Percentiles rank a stretch among this genome's conserved stretches.
These are phyloP conservation scores for Vigna reflexopilosa DNA, from an alignment of 306 rosid genomes.

Conservation along the genomic window DNA sequence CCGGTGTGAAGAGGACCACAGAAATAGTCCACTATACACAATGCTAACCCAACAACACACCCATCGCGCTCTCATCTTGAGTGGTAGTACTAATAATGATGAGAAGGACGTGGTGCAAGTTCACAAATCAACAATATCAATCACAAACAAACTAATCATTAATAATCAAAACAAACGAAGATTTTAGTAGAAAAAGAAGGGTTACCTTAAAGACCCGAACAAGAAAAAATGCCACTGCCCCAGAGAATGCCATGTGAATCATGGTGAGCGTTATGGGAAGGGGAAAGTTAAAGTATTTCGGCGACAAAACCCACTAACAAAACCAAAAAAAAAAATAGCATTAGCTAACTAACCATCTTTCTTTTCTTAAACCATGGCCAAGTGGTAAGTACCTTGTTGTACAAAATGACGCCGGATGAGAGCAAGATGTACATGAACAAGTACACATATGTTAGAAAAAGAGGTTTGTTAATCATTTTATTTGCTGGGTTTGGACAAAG, in stretches of 20 bases:
- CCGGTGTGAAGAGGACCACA: background rate
- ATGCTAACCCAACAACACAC: constrained; percentile 8
- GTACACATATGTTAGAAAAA: constrained; percentile 81
- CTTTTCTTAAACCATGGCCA: background rate
- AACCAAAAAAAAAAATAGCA: background rate
- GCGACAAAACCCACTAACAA: constrained; percentile 91
- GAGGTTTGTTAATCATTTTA: constrained; percentile 74
- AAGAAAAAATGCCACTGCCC: constrained; percentile 82
- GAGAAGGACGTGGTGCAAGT: background rate
- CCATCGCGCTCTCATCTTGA: constrained; percentile 8
- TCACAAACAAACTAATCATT: background rate
- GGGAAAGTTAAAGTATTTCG: constrained; percentile 92
- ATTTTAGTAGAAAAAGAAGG: background rate
- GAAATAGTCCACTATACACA: background rate
- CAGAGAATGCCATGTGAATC: constrained; percentile 99
- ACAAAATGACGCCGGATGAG: constrained; percentile 91
- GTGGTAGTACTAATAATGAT: background rate
- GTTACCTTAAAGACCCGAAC: constrained; percentile 94
- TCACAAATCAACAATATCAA: background rate
- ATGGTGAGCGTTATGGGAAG: constrained; percentile 91
- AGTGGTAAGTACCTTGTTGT: constrained; percentile 71
- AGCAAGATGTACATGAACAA: constrained; percentile 82
- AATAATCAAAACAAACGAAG: background rate
- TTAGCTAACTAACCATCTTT: background rate
- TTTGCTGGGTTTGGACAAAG: background rate